These are phyloP conservation scores for Talaromyces adpressus DNA, from an alignment of 495 filamentous ascomycete genomes.

Conservation along the genomic window DNA sequence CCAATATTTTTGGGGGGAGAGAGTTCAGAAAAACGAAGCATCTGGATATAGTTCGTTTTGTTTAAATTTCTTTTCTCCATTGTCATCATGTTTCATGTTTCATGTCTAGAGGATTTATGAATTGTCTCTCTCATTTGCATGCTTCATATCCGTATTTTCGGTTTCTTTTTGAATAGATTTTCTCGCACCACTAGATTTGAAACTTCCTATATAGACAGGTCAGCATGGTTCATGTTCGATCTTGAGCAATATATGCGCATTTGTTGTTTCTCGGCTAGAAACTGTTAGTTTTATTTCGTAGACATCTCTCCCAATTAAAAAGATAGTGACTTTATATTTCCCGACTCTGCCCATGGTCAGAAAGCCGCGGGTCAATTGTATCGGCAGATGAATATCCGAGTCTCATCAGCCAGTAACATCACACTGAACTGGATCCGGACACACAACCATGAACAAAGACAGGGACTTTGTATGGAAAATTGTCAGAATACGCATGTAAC, in stretches of 20 bases:
- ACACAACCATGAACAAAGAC: neutral
- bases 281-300: neutral
- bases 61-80: neutral
- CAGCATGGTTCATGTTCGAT: neutral
- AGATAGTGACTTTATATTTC: neutral
- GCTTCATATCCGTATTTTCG: neutral
- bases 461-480: neutral
- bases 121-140: neutral
- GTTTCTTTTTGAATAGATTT: neutral
- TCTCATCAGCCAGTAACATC: neutral
- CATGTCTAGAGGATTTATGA: neutral
- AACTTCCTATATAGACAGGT: neutral
- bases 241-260: neutral
- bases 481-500: too few species aligned
- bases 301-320: neutral
- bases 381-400: too few species aligned
- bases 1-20: neutral
- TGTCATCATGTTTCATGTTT: neutral
- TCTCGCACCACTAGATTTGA: neutral
- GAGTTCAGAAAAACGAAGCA: neutral
- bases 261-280: neutral
- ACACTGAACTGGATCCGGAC: neutral
- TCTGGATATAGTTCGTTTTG: neutral
- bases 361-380: neutral
- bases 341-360: neutral